Base-by-base conservation (phyloP, 306 rosid genomes). In the Lotus japonicus region DNA sequence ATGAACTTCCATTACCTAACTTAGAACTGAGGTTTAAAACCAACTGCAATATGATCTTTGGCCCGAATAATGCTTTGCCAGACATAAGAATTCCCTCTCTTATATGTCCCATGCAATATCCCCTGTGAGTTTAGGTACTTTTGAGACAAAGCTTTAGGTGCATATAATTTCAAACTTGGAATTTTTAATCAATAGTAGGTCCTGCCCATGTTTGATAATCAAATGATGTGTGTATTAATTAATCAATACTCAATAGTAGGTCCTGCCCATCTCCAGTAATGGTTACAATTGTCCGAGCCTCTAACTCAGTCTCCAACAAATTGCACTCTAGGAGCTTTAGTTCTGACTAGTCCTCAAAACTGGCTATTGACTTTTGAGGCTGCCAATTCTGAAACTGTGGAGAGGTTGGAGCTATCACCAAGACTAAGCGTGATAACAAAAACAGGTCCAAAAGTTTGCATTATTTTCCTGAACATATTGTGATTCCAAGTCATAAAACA, bases 361-460 rank as follows among this genome's bases (percentile, higher is more conserved):
- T 9, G 4, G 54, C 68, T 31, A 50, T 26, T 70, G n/a, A n/a
- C n/a, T n/a, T n/a, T n/a, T n/a, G 79, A 66, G 16, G 52, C 67
- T 35, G 56, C 23, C 57, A 46, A 11, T 54, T 51, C 75, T 65
- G 71, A 80, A 72, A 78, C 57, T 43, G 15, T 4, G 33, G 72
- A 69, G 35, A 80, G 58, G 33, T 35, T 60, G 71, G 75, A 80
- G 41, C 75, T 55, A 46, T 54, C 70, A 26, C 46, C 57, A 26
- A 66, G 7, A 13, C 26, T 35, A 31, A 51, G 17, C 10, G 26
- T 59, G 74, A 60, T 11, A 44, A 73, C 9, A 73, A 31, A 21
- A 80, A 66, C 55, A 59, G 70, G 56, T 68, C 80, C 26, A 65
- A 77, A 73, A 80, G 87, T 36, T 77, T 76, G 61, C 81, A 83